Percentiles rank a stretch among this genome's conserved stretches.
These are phyloP conservation scores for Tuber indicum DNA, from an alignment of 495 filamentous ascomycete genomes.

Conservation along the genomic window DNA sequence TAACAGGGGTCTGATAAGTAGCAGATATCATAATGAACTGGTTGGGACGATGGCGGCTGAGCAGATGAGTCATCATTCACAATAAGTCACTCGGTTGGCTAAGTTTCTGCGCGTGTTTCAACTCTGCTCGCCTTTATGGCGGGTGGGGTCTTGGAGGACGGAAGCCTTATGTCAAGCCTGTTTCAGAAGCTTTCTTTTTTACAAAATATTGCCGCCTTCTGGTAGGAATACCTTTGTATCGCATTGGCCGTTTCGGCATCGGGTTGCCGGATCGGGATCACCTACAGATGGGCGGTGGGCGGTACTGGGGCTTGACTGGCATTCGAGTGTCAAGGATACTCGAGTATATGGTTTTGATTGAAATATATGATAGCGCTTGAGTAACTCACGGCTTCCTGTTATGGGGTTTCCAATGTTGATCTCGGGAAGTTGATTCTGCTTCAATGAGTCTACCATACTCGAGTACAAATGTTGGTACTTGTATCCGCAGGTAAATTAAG, in stretches of 20 bases:
- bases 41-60: not conserved
- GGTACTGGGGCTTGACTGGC: too few species aligned
- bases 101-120: not conserved
- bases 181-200: not conserved
- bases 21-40: not conserved
- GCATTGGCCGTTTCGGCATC: not conserved
- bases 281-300: not conserved
- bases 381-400: not conserved
- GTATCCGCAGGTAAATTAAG: not conserved
- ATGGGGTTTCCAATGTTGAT: not conserved
- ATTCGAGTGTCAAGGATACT: too few species aligned
- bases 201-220: not conserved
- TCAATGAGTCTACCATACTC: not conserved
- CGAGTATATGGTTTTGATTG: not conserved
- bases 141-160: not conserved
- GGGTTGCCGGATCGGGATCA: not conserved
- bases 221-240: not conserved
- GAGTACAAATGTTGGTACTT: not conserved
- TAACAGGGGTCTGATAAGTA: not conserved
- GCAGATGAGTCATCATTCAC: not conserved
- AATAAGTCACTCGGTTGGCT: not conserved
- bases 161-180: not conserved
- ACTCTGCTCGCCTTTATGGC: not conserved
- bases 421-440: not conserved
- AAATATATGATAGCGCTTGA: not conserved